Evolutionary conservation across 345 rosid species (phyloP), one percentile per base, ranked within the genome.

Genomic region (Eucalyptus caleyi): DNA sequence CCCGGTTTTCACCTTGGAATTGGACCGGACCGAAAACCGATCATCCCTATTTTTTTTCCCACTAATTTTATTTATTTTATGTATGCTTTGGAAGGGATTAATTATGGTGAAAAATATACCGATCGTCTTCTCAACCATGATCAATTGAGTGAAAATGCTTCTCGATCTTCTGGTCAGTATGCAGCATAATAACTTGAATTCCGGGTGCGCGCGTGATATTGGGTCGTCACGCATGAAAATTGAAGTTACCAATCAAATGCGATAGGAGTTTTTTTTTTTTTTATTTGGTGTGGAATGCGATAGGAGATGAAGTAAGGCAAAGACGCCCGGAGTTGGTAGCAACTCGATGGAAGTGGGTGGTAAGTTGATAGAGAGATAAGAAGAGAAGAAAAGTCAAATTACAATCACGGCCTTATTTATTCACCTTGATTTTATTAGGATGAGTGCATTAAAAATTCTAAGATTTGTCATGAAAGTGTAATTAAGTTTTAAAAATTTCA

Each of bases 11-110:
- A 53, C 11, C 26, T 53, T 53, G 26, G 5, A 8, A 8, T 53
- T 0, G 1, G 26, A 53, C 5, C 1, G 1, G 26, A 53, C 26
- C 5, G 5, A 53, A 53, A 53, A 8, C 1, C 1, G 26, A 53
- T 53, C 2, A 5, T 21, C 59, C 59, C 26, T 21, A 53, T 53
- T 21, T 53, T 19, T 16, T 65, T 6, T 1, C 9, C 44, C 44
- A 14, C 69, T 62, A 3, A 19, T 69, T 21, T 21, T 77, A 37
- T 72, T 72, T 3, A 37, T 72, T 72, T 37, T 30, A 40, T 77
- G 45, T 11, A 37, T 77, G 42, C 83, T 77, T 77, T 37, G 47
- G 45, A 77, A 77, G 44, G 14, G 83, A 77, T 37, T 37, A 11
- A 40, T 37, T 77, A 40, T 37, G 42, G 62, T 69, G 81, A 69